Evolutionary conservation across 2,329 filamentous ascomycete species (phyloP).

Genomic region (Paraphaeosphaeria sporulosa): DNA sequence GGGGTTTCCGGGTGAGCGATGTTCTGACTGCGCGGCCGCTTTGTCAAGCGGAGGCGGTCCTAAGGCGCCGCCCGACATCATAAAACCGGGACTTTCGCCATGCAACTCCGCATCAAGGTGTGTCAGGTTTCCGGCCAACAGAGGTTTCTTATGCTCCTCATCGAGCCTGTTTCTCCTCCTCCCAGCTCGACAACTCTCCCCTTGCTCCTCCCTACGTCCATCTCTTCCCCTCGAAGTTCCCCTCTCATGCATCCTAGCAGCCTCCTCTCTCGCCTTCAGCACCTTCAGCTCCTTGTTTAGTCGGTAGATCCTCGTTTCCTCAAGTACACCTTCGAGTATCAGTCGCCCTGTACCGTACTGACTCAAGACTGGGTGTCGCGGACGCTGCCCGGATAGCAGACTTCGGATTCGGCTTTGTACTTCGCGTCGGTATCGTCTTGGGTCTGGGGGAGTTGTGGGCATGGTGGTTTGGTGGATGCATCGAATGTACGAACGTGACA

Average conservation of each 20-base stretch:
- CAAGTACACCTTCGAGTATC: slow-evolving; percentile 30
- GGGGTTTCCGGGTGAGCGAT: background rate
- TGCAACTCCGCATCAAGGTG: background rate
- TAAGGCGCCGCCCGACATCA: slow-evolving; percentile 16
- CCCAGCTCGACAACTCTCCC: background rate
- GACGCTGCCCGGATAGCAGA: slow-evolving; percentile 17
- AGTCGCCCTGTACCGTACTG: slow-evolving; percentile 19
- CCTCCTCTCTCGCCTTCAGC: slow-evolving; percentile 10
- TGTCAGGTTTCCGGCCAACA: background rate
- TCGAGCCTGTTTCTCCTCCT: background rate
- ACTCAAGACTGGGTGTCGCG: slow-evolving; percentile 20
- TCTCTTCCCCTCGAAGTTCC: background rate
- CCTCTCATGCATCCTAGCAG: background rate
- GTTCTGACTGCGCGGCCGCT: background rate
- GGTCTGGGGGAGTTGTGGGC: slow-evolving; percentile 10
- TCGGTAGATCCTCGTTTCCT: slow-evolving; percentile 29
- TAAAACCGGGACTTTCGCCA: slow-evolving; percentile 1
- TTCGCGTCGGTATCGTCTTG: slow-evolving; percentile 18
- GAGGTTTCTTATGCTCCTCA: background rate
- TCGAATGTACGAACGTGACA: background rate
- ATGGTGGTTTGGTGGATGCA: background rate
- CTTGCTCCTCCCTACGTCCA: background rate
- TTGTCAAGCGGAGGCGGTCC: background rate
- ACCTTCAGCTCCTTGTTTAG: slow-evolving; percentile 23
- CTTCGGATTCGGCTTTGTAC: slow-evolving; percentile 26